phyloP scores from a whole-genome alignment of 176 grass and related monocot genomes.

The Canna indica region DNA sequence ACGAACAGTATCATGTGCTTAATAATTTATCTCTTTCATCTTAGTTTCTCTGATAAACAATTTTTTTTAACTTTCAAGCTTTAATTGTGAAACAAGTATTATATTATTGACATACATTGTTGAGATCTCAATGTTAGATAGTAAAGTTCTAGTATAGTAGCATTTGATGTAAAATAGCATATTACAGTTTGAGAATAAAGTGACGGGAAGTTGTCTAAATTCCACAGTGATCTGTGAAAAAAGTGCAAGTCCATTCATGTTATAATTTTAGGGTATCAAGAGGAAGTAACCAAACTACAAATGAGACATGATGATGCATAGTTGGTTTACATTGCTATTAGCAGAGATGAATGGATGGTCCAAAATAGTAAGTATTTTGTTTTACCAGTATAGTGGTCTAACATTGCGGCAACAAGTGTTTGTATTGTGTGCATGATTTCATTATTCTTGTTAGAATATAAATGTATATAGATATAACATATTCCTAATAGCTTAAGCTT shows the following conservation, averaged over 20 bases:
- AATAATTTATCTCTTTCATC: not conserved
- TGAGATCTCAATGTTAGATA: too few relatives aligned
- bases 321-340: not conserved
- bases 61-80: too few relatives aligned
- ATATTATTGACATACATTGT: not conserved
- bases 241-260: not conserved
- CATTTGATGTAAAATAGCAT: not conserved
- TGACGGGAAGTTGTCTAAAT: not conserved
- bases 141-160: too few relatives aligned
- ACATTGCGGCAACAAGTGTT: too few relatives aligned
- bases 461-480: too few relatives aligned
- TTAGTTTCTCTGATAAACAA: not conserved
- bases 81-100: too few relatives aligned
- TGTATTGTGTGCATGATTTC: too few relatives aligned
- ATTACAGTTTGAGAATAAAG: not conserved
- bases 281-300: not conserved
- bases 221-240: too few relatives aligned
- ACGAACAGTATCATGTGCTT: not conserved
- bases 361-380: not conserved
- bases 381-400: too few relatives aligned
- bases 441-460: too few relatives aligned
- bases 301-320: not conserved
- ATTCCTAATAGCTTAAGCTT: too few relatives aligned
- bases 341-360: not conserved
- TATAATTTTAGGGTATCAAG: not conserved